Evolutionary conservation across 106 monocot species (phyloP).

Genomic region (Dendrobium nobile): DNA sequence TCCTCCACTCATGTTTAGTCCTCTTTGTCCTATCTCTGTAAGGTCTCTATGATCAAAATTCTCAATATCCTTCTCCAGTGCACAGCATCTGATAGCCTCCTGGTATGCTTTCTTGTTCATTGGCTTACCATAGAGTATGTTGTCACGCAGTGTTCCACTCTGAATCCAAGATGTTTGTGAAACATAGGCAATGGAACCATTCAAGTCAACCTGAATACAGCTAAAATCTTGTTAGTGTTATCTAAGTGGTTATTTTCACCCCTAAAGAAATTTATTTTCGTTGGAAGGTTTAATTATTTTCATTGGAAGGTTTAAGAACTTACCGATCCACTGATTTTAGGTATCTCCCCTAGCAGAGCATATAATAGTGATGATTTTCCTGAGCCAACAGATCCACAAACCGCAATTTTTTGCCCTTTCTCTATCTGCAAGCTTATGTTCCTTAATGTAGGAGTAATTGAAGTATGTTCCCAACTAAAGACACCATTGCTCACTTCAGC

Average conservation of each 20-base stretch:
- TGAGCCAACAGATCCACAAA: conserved; percentile 67
- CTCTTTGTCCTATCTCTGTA: conserved; percentile 39
- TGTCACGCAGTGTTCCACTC: conserved; percentile 55
- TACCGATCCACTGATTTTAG: conserved; percentile 46
- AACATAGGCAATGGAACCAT: conserved; percentile 62
- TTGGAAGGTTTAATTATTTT: no score
- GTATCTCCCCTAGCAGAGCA: conserved; percentile 68
- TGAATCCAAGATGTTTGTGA: conserved; percentile 82
- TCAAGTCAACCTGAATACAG: conserved; percentile 36
- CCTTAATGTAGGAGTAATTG: conserved; percentile 20
- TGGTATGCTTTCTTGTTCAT: conserved; percentile 52
- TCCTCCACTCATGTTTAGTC: conserved; percentile 45
- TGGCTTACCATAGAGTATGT: conserved; percentile 65
- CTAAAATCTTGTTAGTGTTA: not conserved
- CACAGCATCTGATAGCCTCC: conserved; percentile 48
- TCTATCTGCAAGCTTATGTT: conserved; percentile 24
- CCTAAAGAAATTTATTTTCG: not conserved
- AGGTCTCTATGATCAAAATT: conserved; percentile 51
- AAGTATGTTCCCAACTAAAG: conserved; percentile 41
- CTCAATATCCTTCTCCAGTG: conserved; percentile 66
- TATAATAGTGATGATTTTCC: conserved; percentile 60
- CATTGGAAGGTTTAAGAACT: conserved; percentile 10
- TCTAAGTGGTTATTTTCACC: no score
- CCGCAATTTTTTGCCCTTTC: conserved; percentile 46
- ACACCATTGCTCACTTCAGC: conserved; percentile 22